phyloP scores from a whole-genome alignment of 495 filamentous ascomycete genomes.

The Daldinia decipiens region DNA sequence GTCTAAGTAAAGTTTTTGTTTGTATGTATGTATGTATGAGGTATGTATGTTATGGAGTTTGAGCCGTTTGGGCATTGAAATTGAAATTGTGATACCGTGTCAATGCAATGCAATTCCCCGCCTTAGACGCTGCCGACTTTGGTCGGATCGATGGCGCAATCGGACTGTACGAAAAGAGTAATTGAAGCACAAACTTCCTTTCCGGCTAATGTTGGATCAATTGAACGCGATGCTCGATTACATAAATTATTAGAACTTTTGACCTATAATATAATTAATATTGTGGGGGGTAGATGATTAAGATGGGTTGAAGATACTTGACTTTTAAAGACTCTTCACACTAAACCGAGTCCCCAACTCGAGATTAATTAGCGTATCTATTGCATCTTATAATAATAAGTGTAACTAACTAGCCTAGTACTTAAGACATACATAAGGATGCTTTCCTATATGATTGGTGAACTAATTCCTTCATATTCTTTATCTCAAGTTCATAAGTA shows the following conservation, averaged over 20 bases:
- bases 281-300: neutral
- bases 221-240: neutral
- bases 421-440: no score
- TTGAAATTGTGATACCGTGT: slow-evolving; percentile 6
- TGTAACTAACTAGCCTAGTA: no score
- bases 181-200: neutral
- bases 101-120: slow-evolving; percentile 11
- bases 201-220: slow-evolving; percentile 2
- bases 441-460: no score
- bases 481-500: no score
- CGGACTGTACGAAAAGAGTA: slow-evolving; percentile 13
- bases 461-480: no score
- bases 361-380: no score
- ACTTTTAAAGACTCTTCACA: neutral
- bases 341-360: no score
- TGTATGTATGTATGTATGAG: neutral
- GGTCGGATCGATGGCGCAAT: slow-evolving; percentile 38
- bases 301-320: neutral
- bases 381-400: no score
- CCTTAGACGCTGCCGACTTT: slow-evolving; percentile 31
- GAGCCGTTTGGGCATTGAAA: neutral
- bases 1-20: slow-evolving; percentile 1
- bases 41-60: neutral
- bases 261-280: no score
- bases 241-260: neutral